Conservation (phyloP, 495 filamentous ascomycete species). For the Aspergillus egyptiacus region DNA sequence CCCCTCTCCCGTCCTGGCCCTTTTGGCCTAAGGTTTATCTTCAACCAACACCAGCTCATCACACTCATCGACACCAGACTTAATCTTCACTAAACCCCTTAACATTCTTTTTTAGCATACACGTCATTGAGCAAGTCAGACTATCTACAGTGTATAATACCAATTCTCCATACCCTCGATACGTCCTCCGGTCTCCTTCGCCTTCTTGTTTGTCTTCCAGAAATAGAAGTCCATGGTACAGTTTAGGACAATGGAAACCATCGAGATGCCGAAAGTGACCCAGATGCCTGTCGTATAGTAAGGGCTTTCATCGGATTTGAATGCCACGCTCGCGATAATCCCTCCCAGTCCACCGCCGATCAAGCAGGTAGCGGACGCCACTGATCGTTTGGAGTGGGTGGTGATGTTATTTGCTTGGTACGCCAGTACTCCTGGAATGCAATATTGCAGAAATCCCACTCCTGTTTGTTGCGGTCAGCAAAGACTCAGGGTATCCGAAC, state of each 20-base stretch:
- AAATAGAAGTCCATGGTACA: slow-evolving; percentile 8
- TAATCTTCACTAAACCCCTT: too few species aligned
- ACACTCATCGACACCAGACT: too few species aligned
- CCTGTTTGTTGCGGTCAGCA: neutral
- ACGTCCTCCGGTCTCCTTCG: slow-evolving; percentile 2
- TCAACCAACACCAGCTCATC: too few species aligned
- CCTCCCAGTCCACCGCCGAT: slow-evolving; percentile 14
- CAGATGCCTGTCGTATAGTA: slow-evolving; percentile 14
- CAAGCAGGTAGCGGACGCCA: slow-evolving; percentile 15
- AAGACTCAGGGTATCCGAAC: too few species aligned
- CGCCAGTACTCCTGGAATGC: slow-evolving; percentile 12
- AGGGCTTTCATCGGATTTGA: slow-evolving; percentile 16
- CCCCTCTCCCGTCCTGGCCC: too few species aligned
- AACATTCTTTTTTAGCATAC: too few species aligned
- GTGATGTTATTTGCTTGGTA: slow-evolving; percentile 17
- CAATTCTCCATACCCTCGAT: slow-evolving; percentile 12
- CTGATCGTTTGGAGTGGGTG: slow-evolving; percentile 10
- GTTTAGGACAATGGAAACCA: slow-evolving; percentile 5
- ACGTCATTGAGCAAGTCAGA: too few species aligned
- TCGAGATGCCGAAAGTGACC: slow-evolving; percentile 13
- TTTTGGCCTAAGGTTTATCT: too few species aligned
- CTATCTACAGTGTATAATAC: slow-evolving; percentile 14
- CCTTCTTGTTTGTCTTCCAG: slow-evolving; percentile 11
- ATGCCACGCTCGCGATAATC: slow-evolving; percentile 14
- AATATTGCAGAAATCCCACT: slow-evolving; percentile 12